Base-by-base conservation (phyloP, 257 asterid species). In the Gentiana dahurica region DNA sequence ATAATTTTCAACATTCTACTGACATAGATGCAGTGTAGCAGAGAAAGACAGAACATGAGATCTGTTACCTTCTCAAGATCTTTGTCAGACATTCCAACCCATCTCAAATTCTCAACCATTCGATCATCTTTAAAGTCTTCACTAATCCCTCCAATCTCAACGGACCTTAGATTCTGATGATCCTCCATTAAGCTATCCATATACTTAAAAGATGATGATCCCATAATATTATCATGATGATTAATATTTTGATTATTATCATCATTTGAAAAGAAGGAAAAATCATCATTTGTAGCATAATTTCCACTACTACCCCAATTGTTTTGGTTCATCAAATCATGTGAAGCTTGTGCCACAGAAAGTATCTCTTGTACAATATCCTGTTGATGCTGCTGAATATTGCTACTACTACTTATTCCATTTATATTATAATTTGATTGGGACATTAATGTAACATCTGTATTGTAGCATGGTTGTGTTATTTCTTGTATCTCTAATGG, bases 271-370 rank as follows among this genome's bases (percentile, higher is more conserved):
- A 70, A 55, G 53, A 83, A 92, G 7, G 97, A 78, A 59, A 92
- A 85, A 33, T 83, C 95, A 36, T 83, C 82, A 8, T 13, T 36
- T 3, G 78, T 65, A 8, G 70, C 60, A 32, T 12, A 61, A 70
- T 51, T 51, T 15, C 61, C 54, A 59, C 82, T 86, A 44, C 68
- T 70, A 75, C 79, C 69, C 1, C 66, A 2, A 5, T 75, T 9
- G 4, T 76, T 84, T 58, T 79, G 86, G 66, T 79, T 81, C 68
- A 79, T 87, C 53, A 83, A 77, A 50, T 81, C 65, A 10, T 87
- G 84, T 39, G 98, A 87, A 67, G 91, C 88, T 61, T 90, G 94
- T 41, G 94, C 96, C 11, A 87, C 89, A 3, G 95, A 84, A 7
- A 83, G 80, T 46, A 85, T 91, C 75, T 88, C 95, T 36, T 85